Base-by-base conservation (phyloP, 768 basidiomycete genomes). In the Ramaria sp. region DNA sequence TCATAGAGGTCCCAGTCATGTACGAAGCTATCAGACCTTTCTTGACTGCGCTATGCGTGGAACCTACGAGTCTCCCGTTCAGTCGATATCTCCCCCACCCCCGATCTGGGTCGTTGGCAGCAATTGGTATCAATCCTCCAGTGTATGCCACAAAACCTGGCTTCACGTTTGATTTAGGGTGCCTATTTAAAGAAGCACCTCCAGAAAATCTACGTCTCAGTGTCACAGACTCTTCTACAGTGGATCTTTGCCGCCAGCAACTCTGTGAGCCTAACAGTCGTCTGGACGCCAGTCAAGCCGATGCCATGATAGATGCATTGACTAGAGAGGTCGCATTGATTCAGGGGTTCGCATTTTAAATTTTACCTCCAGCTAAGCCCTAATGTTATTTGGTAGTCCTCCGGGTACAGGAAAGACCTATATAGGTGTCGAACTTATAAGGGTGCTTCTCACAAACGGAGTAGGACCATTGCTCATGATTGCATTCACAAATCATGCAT, bases 321-420 rank as follows among this genome's bases (percentile, higher is more conserved):
- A 76, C 73, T 0, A 66, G 78, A 48, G 82, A 87, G 59, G 63
- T 88, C 0, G 70, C 77, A 0, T 65, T 89, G 45, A 83, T 90
- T 37, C 85, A 89, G 67, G 88, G 87, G 82, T 85, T 51, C 43
- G 69, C 50, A 9, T 30, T 20, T 28, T 5, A 47, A 15, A 13
- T 24, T 15, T 30, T 22, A 47, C 3, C 8, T 10, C 1, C 4
- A 47, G 24, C 24, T 6, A 10, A 9, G 28, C 48, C 10, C 18
- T 24, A 42, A 28, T 2, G 18, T 16, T 52, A 28, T 27, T 20
- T 24, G 6, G 7, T 15, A 85, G 84, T 43, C 86, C 86, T 24
- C 87, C 86, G 1, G 87, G 86, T 1, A 88, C 86, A 0, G 87
- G 86, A 58, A 87, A 87, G 81, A 81, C 77, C 24, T 86, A 73